These are phyloP conservation scores for Vicia sativa DNA, from an alignment of 306 rosid genomes.

Conservation along the genomic window DNA sequence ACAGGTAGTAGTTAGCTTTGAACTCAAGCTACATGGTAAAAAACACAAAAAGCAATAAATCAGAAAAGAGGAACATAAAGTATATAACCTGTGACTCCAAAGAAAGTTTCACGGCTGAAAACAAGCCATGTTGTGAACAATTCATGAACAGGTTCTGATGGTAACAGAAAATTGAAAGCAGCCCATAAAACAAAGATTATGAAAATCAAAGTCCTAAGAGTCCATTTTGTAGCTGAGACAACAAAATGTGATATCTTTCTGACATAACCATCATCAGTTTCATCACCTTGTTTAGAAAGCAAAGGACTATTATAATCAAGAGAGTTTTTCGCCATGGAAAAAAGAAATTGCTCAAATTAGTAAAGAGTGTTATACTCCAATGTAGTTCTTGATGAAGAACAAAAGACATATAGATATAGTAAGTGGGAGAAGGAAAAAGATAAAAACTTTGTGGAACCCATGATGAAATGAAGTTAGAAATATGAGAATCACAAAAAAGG, in stretches of 20 bases:
- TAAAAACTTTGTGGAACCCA: slow-evolving; percentile 50
- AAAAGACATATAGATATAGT: slow-evolving; percentile 10
- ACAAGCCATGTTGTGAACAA: slow-evolving; percentile 34
- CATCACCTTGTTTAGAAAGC: slow-evolving; percentile 45
- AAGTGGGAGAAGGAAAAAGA: slow-evolving; percentile 8
- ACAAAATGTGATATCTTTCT: slow-evolving; percentile 37
- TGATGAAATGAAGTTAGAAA: not conserved
- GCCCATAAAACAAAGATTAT: slow-evolving; percentile 60
- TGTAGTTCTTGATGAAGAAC: slow-evolving; percentile 1
- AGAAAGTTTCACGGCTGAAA: slow-evolving; percentile 42
- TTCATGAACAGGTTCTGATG: slow-evolving; percentile 40
- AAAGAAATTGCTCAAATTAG: not conserved
- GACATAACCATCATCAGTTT: slow-evolving; percentile 40
- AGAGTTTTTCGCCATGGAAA: slow-evolving; percentile 53
- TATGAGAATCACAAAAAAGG: slow-evolving; percentile 1
- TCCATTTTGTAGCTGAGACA: slow-evolving; percentile 51
- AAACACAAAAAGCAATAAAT: not conserved
- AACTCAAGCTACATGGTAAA: slow-evolving; percentile 7
- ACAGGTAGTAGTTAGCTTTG: slow-evolving; percentile 11
- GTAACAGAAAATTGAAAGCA: slow-evolving; percentile 54
- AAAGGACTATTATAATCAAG: slow-evolving; percentile 49
- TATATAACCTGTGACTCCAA: slow-evolving; percentile 66
- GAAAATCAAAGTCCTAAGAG: slow-evolving; percentile 57
- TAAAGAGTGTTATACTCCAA: not conserved
- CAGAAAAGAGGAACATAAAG: not conserved